Evolutionary conservation across 106 monocot genomes (phyloP).

Genomic region (Platanthera guangdongensis): DNA sequence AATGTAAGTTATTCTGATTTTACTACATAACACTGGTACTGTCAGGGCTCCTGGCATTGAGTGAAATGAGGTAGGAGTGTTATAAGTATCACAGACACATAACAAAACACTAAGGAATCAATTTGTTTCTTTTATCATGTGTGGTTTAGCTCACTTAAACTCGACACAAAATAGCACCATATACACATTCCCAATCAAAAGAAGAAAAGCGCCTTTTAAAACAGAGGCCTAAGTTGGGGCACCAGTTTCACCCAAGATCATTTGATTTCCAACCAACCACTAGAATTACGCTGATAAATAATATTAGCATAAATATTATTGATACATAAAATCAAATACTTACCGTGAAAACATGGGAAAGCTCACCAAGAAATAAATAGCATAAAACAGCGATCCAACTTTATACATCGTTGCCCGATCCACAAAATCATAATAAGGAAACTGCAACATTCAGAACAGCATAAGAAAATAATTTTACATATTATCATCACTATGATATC

Average conservation of each 20-base stretch:
- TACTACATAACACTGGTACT: too few relatives aligned
- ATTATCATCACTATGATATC: background rate
- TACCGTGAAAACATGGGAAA: constrained; percentile 99
- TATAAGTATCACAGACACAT: too few relatives aligned
- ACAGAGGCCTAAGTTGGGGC: too few relatives aligned
- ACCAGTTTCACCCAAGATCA: background rate
- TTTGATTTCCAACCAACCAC: background rate
- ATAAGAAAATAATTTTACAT: background rate
- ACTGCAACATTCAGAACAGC: constrained; percentile 45
- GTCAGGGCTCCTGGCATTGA: too few relatives aligned
- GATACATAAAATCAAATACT: constrained; percentile 4
- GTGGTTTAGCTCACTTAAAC: background rate
- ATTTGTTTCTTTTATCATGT: too few relatives aligned
- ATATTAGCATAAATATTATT: background rate
- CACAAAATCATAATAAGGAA: constrained; percentile 92
- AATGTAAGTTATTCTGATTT: too few relatives aligned
- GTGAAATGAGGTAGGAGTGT: too few relatives aligned
- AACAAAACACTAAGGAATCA: too few relatives aligned
- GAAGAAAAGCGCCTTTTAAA: background rate
- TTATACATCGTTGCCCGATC: constrained; percentile 86
- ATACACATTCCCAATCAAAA: background rate
- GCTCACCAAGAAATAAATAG: constrained; percentile 98
- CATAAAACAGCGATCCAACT: constrained; percentile 93
- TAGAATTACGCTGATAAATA: background rate
- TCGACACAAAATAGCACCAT: background rate